Percentiles rank a stretch among this genome's conserved stretches.
Evolutionary conservation across 352 stramenopile species (phyloP).

Genomic region (Phytophthora megakarya): DNA sequence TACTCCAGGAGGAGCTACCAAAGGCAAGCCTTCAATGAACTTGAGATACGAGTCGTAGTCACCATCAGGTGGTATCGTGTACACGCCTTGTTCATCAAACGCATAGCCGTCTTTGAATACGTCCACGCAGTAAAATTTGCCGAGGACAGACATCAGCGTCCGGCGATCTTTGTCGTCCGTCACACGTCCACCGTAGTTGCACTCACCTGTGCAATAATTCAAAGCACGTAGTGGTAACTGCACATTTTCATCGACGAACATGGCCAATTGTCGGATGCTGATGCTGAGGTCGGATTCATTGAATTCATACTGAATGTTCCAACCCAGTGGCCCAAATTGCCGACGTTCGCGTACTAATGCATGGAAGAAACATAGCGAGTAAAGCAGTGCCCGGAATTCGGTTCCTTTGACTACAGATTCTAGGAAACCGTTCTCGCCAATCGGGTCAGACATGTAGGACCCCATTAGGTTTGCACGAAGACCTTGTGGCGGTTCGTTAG

Average conservation of each 20-base stretch:
- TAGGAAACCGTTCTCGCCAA: constrained; percentile 90
- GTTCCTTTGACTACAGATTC: constrained; percentile 74
- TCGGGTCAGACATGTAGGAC: constrained; percentile 92
- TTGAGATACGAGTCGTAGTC: constrained; percentile 78
- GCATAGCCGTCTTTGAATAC: constrained; percentile 67
- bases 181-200: constrained; percentile 87
- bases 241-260: constrained; percentile 93
- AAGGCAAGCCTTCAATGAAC: constrained; percentile 88
- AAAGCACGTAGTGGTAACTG: constrained; percentile 82
- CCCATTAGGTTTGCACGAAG: constrained; percentile 91
- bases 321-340: constrained; percentile 93
- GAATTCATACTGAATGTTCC: constrained; percentile 97
- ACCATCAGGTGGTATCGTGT: constrained; percentile 76
- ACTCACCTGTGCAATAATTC: constrained; percentile 84
- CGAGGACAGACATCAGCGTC: constrained; percentile 71
- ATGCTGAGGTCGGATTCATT: constrained; percentile 94
- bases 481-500: constrained; percentile 93
- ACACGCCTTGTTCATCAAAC: constrained; percentile 72
- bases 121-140: constrained; percentile 76
- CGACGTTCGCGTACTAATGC: constrained; percentile 92
- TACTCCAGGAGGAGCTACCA: constrained; percentile 88
- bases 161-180: constrained; percentile 87
- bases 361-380: constrained; percentile 92
- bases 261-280: constrained; percentile 90
- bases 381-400: constrained; percentile 90